These are phyloP conservation scores for Hemileccinum impolitum DNA, from an alignment of 768 basidiomycete species.

Conservation along the genomic window DNA sequence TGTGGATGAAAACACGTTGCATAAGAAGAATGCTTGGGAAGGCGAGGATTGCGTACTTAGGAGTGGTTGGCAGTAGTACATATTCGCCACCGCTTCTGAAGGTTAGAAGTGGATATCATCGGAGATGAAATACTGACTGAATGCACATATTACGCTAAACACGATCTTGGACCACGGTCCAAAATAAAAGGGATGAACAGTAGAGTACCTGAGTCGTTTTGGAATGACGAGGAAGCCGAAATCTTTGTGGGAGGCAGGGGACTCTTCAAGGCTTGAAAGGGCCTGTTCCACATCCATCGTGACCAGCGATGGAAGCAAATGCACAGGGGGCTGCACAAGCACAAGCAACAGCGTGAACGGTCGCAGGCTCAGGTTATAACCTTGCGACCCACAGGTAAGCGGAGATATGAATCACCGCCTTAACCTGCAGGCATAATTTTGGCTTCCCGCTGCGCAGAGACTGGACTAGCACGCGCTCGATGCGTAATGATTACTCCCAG, in stretches of 20 bases:
- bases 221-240: constrained; percentile 11
- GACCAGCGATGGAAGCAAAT: constrained; percentile 4
- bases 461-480: background rate
- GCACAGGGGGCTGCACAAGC: background rate
- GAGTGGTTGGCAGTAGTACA: constrained; percentile 81
- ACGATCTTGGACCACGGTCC: constrained; percentile 12
- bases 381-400: background rate
- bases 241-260: constrained; percentile 7
- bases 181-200: constrained; percentile 6
- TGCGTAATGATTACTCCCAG: background rate
- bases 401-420: constrained; percentile 15
- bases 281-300: constrained; percentile 18
- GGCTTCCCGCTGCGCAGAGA: background rate
- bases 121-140: constrained; percentile 11
- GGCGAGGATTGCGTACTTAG: constrained; percentile 45
- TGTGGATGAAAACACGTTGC: background rate
- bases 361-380: constrained; percentile 11
- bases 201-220: constrained; percentile 14
- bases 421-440: constrained; percentile 4
- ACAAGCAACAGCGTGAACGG: constrained; percentile 1
- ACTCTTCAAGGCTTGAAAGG: background rate
- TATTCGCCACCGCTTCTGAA: constrained; percentile 48
- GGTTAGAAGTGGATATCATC: background rate
- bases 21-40: too few relatives aligned
- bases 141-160: constrained; percentile 17